A percentile compares a stretch with the other conserved stretches of the same genome.
phyloP scores from a whole-genome alignment of 108 stramenopile species.

The Aurantiochytrium sp. region DNA sequence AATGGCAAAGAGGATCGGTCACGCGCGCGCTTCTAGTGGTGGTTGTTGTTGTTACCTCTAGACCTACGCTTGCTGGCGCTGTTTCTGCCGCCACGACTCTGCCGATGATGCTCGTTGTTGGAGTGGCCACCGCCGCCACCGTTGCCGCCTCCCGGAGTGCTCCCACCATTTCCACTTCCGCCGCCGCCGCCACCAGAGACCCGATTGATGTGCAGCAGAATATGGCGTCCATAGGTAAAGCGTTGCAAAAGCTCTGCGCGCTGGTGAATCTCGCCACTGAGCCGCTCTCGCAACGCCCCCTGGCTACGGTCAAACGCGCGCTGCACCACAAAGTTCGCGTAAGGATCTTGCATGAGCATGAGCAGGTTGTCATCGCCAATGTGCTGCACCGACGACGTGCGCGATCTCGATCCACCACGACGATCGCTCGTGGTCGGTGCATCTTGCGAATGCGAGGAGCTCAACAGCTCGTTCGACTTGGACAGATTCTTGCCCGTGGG shows the following conservation, averaged over 20 bases:
- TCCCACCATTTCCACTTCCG: background rate
- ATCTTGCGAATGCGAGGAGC: background rate
- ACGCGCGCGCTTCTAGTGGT: background rate
- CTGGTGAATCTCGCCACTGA: background rate
- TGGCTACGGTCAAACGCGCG: background rate
- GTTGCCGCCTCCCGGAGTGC: background rate
- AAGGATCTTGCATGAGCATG: background rate
- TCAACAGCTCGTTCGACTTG: background rate
- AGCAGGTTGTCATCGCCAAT: background rate
- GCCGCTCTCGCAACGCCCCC: background rate
- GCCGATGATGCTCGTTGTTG: background rate
- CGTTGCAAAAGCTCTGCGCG: background rate
- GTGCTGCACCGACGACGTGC: background rate
- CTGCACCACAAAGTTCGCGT: conserved; percentile 12
- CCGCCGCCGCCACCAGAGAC: background rate
- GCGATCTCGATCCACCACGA: background rate
- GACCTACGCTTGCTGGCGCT: background rate
- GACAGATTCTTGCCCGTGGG: background rate
- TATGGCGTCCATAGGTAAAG: conserved; percentile 2
- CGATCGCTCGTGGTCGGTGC: background rate
- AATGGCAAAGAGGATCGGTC: background rate
- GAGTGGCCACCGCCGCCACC: background rate
- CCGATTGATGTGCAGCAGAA: background rate
- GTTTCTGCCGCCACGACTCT: background rate
- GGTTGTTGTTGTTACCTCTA: too few species aligned